Base-by-base conservation (phyloP, 306 rosid species). In the Argentina anserina region DNA sequence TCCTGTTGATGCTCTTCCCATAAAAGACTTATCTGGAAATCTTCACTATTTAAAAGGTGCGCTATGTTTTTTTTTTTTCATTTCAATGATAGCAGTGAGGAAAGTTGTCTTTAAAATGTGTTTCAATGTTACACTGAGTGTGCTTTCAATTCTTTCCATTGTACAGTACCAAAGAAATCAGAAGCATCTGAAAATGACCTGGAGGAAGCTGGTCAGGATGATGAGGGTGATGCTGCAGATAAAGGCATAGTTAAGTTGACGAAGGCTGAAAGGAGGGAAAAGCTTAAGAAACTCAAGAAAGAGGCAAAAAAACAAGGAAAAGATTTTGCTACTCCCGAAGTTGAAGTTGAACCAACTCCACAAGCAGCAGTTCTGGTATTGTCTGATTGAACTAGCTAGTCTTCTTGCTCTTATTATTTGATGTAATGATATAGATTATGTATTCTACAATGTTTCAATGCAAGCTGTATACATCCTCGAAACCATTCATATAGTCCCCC, bases 351-450 rank as follows among this genome's bases (percentile, higher is more conserved):
- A 75, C 85, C 83, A 82, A 83, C 89, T 29, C 83, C 96, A 29
- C 99, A 91, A 79, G 90, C 96, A 21, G 85, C 92, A 11, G 93
- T 87, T 25, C 78, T 91, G 97, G 99, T 91, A 94, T 74, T 71
- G 14, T 77, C 25, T 40, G 21, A 45, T 74, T 64, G 65, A 21
- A 43, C 60, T 72, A 37, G 36, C 52, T 49, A 67, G 50, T 68
- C 49, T 40, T 76, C 18, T 73, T 77, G 45, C 13, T 69, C 60
- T 76, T 70, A 50, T 73, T 20, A 40, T 9, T 14, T 37, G 59
- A 34, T 75, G 14, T 23, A 50, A 26, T 2, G 49, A 33, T 69
- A 5, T 11, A 40, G 3, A n/a, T n/a, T n/a, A n/a, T n/a, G n/a
- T n/a, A n/a, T n/a, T 55, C 23, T 18, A 25, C 52, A 15, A 14